Conservation (phyloP, 805 yeast genomes). For the Candida ascalaphidarum region DNA sequence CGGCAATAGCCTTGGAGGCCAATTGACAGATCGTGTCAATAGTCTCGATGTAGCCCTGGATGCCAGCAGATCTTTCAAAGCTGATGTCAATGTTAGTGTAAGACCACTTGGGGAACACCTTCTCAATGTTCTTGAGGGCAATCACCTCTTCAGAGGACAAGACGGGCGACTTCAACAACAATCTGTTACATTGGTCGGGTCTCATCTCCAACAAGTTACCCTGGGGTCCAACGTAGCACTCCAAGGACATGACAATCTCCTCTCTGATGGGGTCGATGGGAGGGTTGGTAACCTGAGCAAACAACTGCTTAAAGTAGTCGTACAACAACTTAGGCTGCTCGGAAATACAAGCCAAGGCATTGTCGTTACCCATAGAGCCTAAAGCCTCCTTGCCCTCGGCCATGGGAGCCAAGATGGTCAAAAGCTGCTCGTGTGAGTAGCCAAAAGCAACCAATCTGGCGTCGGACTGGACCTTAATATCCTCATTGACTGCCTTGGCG, state of each 20-base stretch:
- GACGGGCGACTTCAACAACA: constrained; percentile 77
- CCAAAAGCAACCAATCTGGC: constrained; percentile 83
- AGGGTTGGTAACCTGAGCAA: constrained; percentile 98
- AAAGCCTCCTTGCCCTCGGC: constrained; percentile 92
- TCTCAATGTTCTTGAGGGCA: constrained; percentile 65
- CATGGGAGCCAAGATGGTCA: constrained; percentile 85
- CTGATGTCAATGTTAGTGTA: constrained; percentile 81
- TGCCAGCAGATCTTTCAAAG: constrained; percentile 73
- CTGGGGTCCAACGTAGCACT: constrained; percentile 97
- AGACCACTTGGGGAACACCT: constrained; percentile 82
- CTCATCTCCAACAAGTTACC: constrained; percentile 92
- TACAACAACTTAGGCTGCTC: constrained; percentile 86
- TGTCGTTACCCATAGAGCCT: constrained; percentile 98
- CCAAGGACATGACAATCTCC: constrained; percentile 92
- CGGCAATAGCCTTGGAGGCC: constrained; percentile 78
- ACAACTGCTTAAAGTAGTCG: constrained; percentile 91
- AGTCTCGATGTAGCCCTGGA: constrained; percentile 76
- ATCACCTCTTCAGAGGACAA: constrained; percentile 63
- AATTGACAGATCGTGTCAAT: constrained; percentile 81
- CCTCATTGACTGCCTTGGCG: constrained; percentile 8
- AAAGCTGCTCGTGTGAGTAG: constrained; percentile 88
- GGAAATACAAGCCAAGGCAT: constrained; percentile 89
- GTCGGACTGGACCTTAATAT: constrained; percentile 60
- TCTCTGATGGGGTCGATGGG: constrained; percentile 98
- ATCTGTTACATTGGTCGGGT: constrained; percentile 84